A percentile compares a stretch with the other conserved stretches of the same genome.
Evolutionary conservation across 2,329 filamentous ascomycete genomes (phyloP).

Genomic region (Sporothrix schenckii): DNA sequence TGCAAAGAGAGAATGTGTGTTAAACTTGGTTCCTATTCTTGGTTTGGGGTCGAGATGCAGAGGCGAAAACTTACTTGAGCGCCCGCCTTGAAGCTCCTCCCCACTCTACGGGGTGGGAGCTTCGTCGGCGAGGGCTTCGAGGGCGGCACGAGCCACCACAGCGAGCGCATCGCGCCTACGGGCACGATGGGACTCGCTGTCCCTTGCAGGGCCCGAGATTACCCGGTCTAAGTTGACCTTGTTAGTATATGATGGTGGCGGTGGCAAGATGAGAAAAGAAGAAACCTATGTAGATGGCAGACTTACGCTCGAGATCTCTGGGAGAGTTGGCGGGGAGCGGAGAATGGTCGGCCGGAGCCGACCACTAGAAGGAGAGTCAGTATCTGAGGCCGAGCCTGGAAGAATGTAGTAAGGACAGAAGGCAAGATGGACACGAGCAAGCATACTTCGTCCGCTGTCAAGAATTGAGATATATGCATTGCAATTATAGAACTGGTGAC

Average conservation of each 20-base stretch:
- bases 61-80: conserved; percentile 2
- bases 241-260: not conserved
- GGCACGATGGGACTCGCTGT: not conserved
- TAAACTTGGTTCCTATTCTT: not conserved
- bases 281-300: not conserved
- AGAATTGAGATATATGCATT: not conserved
- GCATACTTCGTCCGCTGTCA: not conserved
- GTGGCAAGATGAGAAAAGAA: not conserved
- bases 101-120: not conserved
- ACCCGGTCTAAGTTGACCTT: not conserved
- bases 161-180: not conserved
- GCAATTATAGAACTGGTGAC: not conserved
- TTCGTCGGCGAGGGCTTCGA: not conserved
- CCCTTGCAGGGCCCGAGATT: not conserved
- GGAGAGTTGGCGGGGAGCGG: not conserved
- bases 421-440: not conserved
- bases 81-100: not conserved
- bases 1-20: not conserved
- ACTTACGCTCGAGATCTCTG: not conserved
- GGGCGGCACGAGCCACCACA: not conserved
- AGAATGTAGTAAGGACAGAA: not conserved
- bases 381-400: not conserved
- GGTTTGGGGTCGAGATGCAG: not conserved
- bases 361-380: not conserved
- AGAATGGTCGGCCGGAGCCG: not conserved